These are phyloP conservation scores for Platismatia glauca DNA, from an alignment of 495 filamentous ascomycete genomes.

Conservation along the genomic window DNA sequence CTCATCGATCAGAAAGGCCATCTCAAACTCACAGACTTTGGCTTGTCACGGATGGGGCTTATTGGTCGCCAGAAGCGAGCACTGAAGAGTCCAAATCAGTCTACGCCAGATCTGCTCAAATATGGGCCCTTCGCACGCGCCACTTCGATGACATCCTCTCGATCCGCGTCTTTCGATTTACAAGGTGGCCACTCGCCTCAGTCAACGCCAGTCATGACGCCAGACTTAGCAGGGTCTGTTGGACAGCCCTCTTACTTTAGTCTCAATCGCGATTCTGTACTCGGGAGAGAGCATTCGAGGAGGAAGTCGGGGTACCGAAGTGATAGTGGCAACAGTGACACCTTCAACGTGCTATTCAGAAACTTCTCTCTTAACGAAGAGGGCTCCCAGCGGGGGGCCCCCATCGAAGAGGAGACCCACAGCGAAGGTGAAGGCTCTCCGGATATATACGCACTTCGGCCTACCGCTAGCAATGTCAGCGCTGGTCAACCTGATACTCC, in stretches of 20 bases:
- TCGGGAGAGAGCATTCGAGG: slow-evolving; percentile 63
- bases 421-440: slow-evolving; percentile 61
- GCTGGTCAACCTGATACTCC: slow-evolving; percentile 41
- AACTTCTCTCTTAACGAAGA: slow-evolving; percentile 71
- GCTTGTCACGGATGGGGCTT: slow-evolving; percentile 92
- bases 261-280: slow-evolving; percentile 54
- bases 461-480: slow-evolving; percentile 47
- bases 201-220: slow-evolving; percentile 80
- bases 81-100: slow-evolving; percentile 69
- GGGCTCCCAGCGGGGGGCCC: slow-evolving; percentile 33
- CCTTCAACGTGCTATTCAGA: slow-evolving; percentile 72
- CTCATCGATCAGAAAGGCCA: slow-evolving; percentile 96
- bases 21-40: slow-evolving; percentile 95
- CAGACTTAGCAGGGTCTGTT: slow-evolving; percentile 56
- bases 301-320: slow-evolving; percentile 82
- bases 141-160: slow-evolving; percentile 78
- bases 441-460: slow-evolving; percentile 55
- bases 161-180: slow-evolving; percentile 92
- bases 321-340: slow-evolving; percentile 84
- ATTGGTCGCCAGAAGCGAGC: slow-evolving; percentile 93
- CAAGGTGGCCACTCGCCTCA: slow-evolving; percentile 69
- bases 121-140: slow-evolving; percentile 82
- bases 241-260: slow-evolving; percentile 91
- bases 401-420: slow-evolving; percentile 64
- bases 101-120: slow-evolving; percentile 82